These are phyloP conservation scores for Linnemannia exigua DNA, from an alignment of 192 early-diverging fungal species.

Conservation along the genomic window DNA sequence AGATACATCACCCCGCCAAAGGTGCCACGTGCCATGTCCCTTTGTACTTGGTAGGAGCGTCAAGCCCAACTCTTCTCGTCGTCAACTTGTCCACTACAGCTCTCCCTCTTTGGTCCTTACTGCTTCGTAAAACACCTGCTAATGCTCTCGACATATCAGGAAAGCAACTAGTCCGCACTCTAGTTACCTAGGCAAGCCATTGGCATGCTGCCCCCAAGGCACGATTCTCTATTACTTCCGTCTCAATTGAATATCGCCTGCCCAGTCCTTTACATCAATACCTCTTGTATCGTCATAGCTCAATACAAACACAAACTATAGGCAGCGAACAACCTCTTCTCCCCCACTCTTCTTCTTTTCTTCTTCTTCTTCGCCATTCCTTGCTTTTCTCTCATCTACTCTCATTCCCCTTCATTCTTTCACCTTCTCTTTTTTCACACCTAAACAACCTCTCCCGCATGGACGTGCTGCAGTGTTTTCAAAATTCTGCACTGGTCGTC, in stretches of 20 bases:
- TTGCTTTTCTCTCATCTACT: neutral
- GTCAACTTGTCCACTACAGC: no score
- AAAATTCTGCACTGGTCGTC: constrained; percentile 28
- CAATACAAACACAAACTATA: no score
- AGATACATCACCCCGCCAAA: no score
- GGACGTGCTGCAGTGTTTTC: neutral
- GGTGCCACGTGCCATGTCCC: no score
- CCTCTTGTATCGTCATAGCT: neutral
- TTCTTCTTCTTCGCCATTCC: neutral
- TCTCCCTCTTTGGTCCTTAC: no score
- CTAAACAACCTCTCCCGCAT: constrained; percentile 4
- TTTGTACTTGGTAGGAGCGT: no score
- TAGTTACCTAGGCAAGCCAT: neutral
- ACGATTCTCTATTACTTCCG: neutral
- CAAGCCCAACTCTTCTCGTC: no score
- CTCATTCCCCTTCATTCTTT: neutral
- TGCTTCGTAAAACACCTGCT: no score
- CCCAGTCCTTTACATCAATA: neutral
- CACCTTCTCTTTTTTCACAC: neutral
- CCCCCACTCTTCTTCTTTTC: neutral
- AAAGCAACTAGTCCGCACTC: neutral
- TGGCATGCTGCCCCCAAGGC: neutral
- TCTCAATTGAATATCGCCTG: no score
- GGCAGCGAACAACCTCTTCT: neutral
- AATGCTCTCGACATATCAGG: neutral